These are phyloP conservation scores for Suillus variegatus DNA, from an alignment of 768 basidiomycete genomes.

Conservation along the genomic window DNA sequence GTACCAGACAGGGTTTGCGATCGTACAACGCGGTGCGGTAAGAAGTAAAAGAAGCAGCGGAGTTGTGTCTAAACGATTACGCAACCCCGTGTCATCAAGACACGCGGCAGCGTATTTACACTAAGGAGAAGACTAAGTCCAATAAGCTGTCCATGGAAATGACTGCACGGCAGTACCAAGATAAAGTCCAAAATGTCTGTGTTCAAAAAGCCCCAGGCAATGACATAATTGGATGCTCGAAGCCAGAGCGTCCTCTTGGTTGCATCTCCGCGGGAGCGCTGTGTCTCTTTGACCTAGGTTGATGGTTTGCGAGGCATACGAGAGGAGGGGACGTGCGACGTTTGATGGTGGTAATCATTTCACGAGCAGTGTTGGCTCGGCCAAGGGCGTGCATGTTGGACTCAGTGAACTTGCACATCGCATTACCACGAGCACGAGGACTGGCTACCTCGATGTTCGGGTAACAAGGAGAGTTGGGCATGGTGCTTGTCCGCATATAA, in stretches of 20 bases:
- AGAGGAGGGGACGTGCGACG: slow-evolving; percentile 48
- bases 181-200: neutral
- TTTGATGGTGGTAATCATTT: slow-evolving; percentile 67
- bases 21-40: neutral
- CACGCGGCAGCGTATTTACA: neutral
- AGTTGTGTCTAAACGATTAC: neutral
- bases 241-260: slow-evolving; percentile 50
- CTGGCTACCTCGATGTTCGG: slow-evolving; percentile 52
- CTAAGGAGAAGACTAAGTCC: neutral
- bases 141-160: neutral
- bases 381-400: slow-evolving; percentile 52
- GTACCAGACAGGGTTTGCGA: neutral
- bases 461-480: slow-evolving; percentile 37
- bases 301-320: slow-evolving; percentile 15
- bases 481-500: slow-evolving; percentile 9
- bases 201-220: slow-evolving; percentile 61
- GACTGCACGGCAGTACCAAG: neutral
- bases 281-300: slow-evolving; percentile 50
- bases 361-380: slow-evolving; percentile 56
- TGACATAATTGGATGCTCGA: slow-evolving; percentile 58
- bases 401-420: slow-evolving; percentile 52
- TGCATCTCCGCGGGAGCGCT: slow-evolving; percentile 68
- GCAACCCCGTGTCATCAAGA: slow-evolving; percentile 8
- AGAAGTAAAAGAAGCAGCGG: neutral
- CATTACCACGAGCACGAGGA: slow-evolving; percentile 44